Evolutionary conservation across 1,139 yeast genomes (phyloP), one percentile per base, ranked within the genome.

Genomic region (Pichia kudriavzevii): DNA sequence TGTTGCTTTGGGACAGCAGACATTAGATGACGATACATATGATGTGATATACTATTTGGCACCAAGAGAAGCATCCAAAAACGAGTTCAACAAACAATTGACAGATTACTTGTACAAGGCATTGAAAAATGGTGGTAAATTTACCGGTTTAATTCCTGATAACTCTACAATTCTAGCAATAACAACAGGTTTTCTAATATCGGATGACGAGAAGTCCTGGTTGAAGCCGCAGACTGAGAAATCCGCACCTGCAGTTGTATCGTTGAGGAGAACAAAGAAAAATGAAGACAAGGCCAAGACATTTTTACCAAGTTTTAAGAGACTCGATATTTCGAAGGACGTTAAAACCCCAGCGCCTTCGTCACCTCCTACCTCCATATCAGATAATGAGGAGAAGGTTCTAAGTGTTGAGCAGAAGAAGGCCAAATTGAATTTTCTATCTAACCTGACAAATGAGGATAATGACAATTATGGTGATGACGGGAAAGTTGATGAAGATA

Each of bases 141-240:
- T 79, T 19, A 48, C 54, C 12, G 91, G 88, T 10, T 68, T 63
- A 48, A 67, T 64, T 47, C 79, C 72, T 14, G 48, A 39, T 13
- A 72, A 71, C 44, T 72, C 67, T 38, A 63, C 67, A 28, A 55
- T 79, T 39, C 77, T 75, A 41, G 82, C 75, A 19, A 61, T 80
- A 32, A 66, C 77, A 69, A 63, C 69, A 9, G 93, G 93, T 0
- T 75, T 81, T 43, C 53, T 74, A n/a, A 56, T 69, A 3, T 51
- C 54, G 17, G 66, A 61, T 20, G 54, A 52, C 17, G 67, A 61
- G 26, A 46, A 52, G 6, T 45, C 45, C 20, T 72, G 79, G 79
- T 39, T 52, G 9, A 71, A 66, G 50, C 76, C 77, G 9, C 36
- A 33, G 12, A 30, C 42, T 13, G 17, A 30, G 1, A n/a, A n/a